Base-by-base conservation (phyloP, 768 basidiomycete species). In the Tulasnella sp. region DNA sequence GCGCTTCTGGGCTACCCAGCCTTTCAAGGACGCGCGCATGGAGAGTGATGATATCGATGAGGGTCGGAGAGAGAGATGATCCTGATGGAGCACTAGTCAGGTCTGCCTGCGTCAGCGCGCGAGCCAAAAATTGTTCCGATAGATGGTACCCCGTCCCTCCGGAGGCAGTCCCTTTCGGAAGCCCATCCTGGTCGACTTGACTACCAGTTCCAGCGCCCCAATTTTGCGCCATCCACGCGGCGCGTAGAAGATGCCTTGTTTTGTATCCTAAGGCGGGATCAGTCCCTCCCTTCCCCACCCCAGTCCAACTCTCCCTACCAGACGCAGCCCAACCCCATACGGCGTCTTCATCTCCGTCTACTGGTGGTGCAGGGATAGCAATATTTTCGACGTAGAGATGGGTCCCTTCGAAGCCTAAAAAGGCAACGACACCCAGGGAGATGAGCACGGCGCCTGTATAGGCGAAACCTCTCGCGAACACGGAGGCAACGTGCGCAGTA, bases 181-280 rank as follows among this genome's bases (percentile, higher is more conserved):
- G 11, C 11, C 26, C 41, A 19, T 38, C 24, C 70, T 71, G 69
- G 38, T 77, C 70, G 43, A 74, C 71, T 54, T 70, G 70, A 3
- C 70, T 69, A 42, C 65, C 70, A 19, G 73, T 70, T 5, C 78
- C 78, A 9, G 74, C 72, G 17, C 80, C 81, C 83, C 85, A 85
- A 63, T 84, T 73, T 60, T 80, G 76, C 0, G 80, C 79, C 71
- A 84, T 81, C 85, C 86, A 89, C 11, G 86, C 84, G 29, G 78
- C 77, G 32, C 86, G 81, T 0, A 85, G 70, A 43, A 78, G 76
- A 67, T 84, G 81, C 26, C 84, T 73, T 21, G 76, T 84, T 65
- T 72, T 74, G 67, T 79, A 76, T 2, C 85, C 83, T 8, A 88
- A 71, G n/a, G 72, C 78, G 3, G 83, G 76, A 68, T 88, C 85